Base-by-base conservation (phyloP, 192 early-diverging fungal genomes). In the Dissophora globulifera region DNA sequence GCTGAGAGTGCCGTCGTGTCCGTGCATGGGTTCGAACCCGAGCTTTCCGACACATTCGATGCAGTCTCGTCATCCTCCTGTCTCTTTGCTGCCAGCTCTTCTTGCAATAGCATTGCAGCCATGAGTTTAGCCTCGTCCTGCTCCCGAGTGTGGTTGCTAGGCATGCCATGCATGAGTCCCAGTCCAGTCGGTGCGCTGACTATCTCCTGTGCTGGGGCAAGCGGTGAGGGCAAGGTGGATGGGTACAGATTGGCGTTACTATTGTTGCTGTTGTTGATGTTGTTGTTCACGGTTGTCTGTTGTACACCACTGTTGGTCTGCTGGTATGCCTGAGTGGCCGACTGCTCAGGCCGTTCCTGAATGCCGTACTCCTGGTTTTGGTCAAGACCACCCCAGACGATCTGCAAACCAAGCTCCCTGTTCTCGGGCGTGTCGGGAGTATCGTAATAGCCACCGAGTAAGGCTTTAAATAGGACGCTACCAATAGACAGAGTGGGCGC, bases 401-500 rank as follows among this genome's bases (percentile, higher is more conserved):
- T 58, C 43, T 75, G 42, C 32, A 75, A 56, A 2, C 71, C 71
- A 29, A 35, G 32, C 17, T 65, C 71, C 25, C 71, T 49, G 57
- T 31, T 75, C 50, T 75, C 71, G 31, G 50, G 16, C 5, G 71
- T 53, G 16, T 75, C 71, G 17, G 38, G 42, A 0, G 62, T 27
- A 35, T 75, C 78, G 26, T 65, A 57, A 57, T 66, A 62, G 23
- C 81, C 62, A 23, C 79, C 81, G 2, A 87, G 68, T 50, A 89
- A 80, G 4, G 82, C 78, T 23, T 81, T 75, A 42, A 89, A 89
- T 17, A 89, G 51, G 17, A 81, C 57, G 54, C 82, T 81, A 13
- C 84, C 80, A 30, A 89, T 81, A 13, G 79, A 79, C 5, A 89
- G 58, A 4, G 82, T 87, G 5, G 88, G 88, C n/a, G 81, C 82